Conservation (phyloP, 192 early-diverging fungal species). For the Pecoramyces ruminantium region DNA sequence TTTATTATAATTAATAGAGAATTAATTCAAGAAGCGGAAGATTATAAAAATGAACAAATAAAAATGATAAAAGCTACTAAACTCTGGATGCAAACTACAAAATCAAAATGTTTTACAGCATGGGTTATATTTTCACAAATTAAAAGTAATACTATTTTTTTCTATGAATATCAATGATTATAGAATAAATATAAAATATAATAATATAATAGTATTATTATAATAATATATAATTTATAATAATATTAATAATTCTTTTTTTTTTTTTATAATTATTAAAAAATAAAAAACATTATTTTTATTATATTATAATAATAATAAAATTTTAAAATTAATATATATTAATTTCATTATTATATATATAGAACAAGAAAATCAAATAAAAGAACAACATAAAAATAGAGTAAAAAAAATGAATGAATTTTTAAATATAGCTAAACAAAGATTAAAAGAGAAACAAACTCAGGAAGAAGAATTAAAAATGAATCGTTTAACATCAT, state of each 20-base stretch:
- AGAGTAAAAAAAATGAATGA: background rate
- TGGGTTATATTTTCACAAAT: background rate
- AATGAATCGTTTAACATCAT: background rate
- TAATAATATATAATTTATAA: no score
- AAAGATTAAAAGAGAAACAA: background rate
- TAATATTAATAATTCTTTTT: no score
- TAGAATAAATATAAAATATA: no score
- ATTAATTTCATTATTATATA: no score
- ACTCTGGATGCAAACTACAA: background rate
- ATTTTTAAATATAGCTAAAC: background rate
- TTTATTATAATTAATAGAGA: background rate
- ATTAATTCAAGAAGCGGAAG: background rate
- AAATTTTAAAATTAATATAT: no score
- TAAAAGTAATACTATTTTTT: no score
- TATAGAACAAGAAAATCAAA: background rate
- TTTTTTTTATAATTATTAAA: no score
- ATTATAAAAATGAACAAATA: background rate
- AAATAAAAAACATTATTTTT: no score
- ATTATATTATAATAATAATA: no score
- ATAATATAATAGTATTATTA: no score
- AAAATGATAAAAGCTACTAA: background rate
- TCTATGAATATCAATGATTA: no score
- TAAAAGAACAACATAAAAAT: background rate
- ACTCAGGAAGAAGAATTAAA: background rate
- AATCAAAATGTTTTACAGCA: background rate